Evolutionary conservation across 2,329 filamentous ascomycete genomes (phyloP).

Genomic region (Chaetomium olivaceum): DNA sequence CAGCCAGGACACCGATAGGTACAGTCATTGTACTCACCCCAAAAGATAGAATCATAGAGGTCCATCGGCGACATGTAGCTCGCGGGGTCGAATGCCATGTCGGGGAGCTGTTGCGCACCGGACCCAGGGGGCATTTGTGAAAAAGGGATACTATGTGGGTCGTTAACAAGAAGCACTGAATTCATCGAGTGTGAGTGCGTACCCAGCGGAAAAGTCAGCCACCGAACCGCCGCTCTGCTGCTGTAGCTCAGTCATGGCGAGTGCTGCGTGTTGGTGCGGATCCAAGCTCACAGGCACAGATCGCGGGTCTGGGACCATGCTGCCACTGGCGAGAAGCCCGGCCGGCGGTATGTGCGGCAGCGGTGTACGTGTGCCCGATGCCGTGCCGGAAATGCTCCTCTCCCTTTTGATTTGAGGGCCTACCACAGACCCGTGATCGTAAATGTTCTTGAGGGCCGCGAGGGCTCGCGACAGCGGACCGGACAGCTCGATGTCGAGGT

Average conservation of each 20-base stretch:
- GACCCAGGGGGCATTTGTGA: slow-evolving; percentile 16
- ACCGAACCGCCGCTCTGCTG: slow-evolving; percentile 60
- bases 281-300: slow-evolving; percentile 40
- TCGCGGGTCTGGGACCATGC: slow-evolving; percentile 10
- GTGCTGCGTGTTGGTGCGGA: slow-evolving; percentile 61
- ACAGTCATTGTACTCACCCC: slow-evolving; percentile 51
- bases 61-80: slow-evolving; percentile 67
- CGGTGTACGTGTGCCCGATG: slow-evolving; percentile 50
- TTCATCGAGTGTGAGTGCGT: background rate
- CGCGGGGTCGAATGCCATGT: slow-evolving; percentile 54
- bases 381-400: slow-evolving; percentile 42
- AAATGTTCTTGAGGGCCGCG: slow-evolving; percentile 64
- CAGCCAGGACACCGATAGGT: background rate
- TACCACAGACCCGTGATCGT: slow-evolving; percentile 62
- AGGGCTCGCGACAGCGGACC: slow-evolving; percentile 63
- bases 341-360: slow-evolving; percentile 36
- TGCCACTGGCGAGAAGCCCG: slow-evolving; percentile 24
- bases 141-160: slow-evolving; percentile 23
- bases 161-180: background rate
- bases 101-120: slow-evolving; percentile 40
- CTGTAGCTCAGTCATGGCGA: slow-evolving; percentile 67
- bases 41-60: slow-evolving; percentile 67
- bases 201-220: slow-evolving; percentile 47
- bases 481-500: slow-evolving; percentile 62
- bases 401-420: slow-evolving; percentile 52